Conservation (phyloP, 2,329 filamentous ascomycete species). For the Aureobasidium sp. region DNA sequence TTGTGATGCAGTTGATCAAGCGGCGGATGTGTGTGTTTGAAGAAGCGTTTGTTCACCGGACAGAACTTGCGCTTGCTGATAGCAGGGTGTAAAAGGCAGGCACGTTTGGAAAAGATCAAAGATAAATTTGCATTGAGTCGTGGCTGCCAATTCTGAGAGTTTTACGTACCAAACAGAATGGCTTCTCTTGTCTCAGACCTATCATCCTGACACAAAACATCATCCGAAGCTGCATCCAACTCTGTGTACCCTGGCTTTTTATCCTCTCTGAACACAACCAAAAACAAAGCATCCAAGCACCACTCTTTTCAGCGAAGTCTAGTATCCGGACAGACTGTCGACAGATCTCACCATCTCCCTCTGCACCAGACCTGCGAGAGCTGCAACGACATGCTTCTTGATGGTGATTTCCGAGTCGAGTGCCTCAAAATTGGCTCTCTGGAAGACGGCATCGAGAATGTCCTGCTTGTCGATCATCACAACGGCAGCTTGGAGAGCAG, state of each 20-base stretch:
- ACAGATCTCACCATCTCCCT: neutral
- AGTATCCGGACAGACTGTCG: neutral
- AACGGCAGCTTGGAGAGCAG: neutral
- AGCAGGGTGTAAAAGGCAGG: neutral
- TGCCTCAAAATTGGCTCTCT: constrained; percentile 6
- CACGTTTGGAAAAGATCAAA: neutral
- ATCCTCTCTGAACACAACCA: neutral
- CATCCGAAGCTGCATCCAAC: neutral
- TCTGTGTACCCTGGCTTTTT: neutral
- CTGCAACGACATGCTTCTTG: constrained; percentile 6
- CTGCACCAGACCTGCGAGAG: neutral
- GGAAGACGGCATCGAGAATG: neutral
- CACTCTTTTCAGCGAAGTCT: neutral
- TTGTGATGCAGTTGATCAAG: neutral
- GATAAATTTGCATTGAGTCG: neutral
- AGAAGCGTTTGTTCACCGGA: neutral
- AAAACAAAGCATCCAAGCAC: no score
- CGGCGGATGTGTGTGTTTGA: neutral
- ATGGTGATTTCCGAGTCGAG: neutral
- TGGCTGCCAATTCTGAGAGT: neutral
- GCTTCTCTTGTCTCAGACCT: neutral
- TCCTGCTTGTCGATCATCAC: neutral
- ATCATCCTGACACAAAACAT: neutral
- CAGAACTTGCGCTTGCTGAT: neutral
- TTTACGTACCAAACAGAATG: neutral